Percentiles rank a stretch among this genome's conserved stretches.
phyloP scores from a whole-genome alignment of 306 rosid species.

The Astragalus glycyphyllos region DNA sequence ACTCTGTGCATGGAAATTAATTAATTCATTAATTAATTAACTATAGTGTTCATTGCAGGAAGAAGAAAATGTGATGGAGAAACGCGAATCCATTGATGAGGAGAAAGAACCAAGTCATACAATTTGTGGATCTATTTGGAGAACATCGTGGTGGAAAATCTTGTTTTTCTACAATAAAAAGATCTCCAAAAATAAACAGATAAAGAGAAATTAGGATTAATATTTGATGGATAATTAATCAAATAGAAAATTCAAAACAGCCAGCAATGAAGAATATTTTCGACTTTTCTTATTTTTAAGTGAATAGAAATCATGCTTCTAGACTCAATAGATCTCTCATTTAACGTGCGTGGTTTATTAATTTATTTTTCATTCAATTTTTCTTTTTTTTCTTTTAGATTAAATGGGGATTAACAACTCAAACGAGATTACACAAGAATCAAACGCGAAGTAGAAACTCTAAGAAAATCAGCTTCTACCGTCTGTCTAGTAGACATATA shows the following conservation, averaged over 20 bases:
- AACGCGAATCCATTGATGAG: conserved; percentile 37
- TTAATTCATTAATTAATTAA: neutral
- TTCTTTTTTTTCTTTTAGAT: no score
- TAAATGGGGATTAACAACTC: no score
- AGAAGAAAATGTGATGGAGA: conserved; percentile 45
- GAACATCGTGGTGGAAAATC: conserved; percentile 53
- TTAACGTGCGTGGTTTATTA: no score
- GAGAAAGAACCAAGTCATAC: conserved; percentile 52
- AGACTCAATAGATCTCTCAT: neutral
- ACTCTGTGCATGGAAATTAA: neutral
- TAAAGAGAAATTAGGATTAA: conserved; percentile 42
- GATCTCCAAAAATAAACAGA: conserved; percentile 34
- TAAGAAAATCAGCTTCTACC: no score
- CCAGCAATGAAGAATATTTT: neutral
- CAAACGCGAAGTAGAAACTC: no score
- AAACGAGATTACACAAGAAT: no score
- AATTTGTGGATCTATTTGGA: conserved; percentile 57
- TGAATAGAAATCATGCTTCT: neutral
- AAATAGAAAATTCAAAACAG: neutral
- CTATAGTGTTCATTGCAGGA: conserved; percentile 48
- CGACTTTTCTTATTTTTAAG: neutral
- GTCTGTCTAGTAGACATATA: no score
- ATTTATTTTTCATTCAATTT: no score
- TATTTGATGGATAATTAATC: conserved; percentile 16
- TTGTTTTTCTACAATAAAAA: conserved; percentile 38